phyloP scores from a whole-genome alignment of 805 yeast species.

The Suhomyces pyralidae region DNA sequence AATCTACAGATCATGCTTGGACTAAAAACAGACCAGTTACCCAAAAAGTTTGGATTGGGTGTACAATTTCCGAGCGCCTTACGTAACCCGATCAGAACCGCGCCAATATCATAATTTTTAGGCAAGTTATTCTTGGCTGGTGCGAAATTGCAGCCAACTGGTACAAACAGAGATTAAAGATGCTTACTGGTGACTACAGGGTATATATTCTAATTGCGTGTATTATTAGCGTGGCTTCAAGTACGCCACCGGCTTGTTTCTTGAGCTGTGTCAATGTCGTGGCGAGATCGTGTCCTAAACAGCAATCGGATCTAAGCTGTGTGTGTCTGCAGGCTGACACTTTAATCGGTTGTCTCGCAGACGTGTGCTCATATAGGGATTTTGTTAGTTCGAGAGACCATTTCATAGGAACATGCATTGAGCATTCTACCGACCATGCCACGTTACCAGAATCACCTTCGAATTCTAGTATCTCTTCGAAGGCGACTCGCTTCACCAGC shows the following conservation, averaged over 20 bases:
- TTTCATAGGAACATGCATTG: slow-evolving; percentile 47
- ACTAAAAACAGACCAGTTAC: neutral
- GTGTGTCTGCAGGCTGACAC: slow-evolving; percentile 37
- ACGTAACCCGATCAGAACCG: neutral
- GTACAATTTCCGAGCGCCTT: neutral
- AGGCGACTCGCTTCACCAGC: neutral
- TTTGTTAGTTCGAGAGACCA: slow-evolving; percentile 48
- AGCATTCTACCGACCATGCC: slow-evolving; percentile 19
- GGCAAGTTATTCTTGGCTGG: neutral
- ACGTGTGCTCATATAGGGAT: slow-evolving; percentile 43
- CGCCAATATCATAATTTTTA: neutral
- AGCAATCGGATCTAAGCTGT: slow-evolving; percentile 37
- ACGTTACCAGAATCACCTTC: neutral
- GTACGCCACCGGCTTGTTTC: slow-evolving; percentile 54
- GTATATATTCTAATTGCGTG: neutral
- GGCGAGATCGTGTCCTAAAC: slow-evolving; percentile 29
- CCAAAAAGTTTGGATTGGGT: neutral
- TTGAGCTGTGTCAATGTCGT: slow-evolving; percentile 40
- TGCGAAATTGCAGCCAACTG: neutral
- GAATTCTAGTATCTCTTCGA: neutral
- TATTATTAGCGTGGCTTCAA: slow-evolving; percentile 6
- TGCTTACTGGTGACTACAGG: neutral
- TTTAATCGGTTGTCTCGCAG: slow-evolving; percentile 43
- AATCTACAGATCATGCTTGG: neutral
- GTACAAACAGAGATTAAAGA: neutral